These are phyloP conservation scores for Pythium oligandrum DNA, from an alignment of 352 stramenopile species.

Conservation along the genomic window DNA sequence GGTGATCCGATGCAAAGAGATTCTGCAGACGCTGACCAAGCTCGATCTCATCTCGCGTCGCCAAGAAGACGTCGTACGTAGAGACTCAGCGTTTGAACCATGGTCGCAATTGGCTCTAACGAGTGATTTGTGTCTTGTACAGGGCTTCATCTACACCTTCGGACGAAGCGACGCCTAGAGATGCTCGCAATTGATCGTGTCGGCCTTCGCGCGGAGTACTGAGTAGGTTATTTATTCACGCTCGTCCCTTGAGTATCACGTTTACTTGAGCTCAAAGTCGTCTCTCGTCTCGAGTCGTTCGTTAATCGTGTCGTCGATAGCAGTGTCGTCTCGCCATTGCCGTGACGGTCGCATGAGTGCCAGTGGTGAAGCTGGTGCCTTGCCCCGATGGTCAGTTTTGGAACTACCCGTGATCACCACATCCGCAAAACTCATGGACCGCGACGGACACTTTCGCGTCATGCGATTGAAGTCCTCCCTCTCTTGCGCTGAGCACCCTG, in stretches of 20 bases:
- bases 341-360: constrained; percentile 28
- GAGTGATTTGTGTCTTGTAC: neutral
- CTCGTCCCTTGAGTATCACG: constrained; percentile 8
- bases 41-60: constrained; percentile 73
- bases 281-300: constrained; percentile 71
- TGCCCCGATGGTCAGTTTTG: constrained; percentile 19
- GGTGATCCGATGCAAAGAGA: constrained; percentile 86
- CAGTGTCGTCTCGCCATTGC: constrained; percentile 49
- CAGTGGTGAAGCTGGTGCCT: constrained; percentile 40
- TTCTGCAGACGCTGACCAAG: constrained; percentile 85
- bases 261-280: constrained; percentile 58
- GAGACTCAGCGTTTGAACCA: too few relatives aligned
- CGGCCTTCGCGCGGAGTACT: constrained; percentile 5
- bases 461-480: constrained; percentile 12
- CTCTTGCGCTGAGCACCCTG: constrained; percentile 16
- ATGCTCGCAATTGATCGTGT: too few relatives aligned
- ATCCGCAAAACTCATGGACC: constrained; percentile 83
- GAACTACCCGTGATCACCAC: constrained; percentile 63
- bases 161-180: constrained; percentile 7
- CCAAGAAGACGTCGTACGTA: constrained; percentile 61
- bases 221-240: constrained; percentile 38
- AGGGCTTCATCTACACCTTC: constrained; percentile 80
- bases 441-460: constrained; percentile 57
- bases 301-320: constrained; percentile 53
- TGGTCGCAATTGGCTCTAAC: neutral